These are phyloP conservation scores for Spongispora temasekensis DNA, from an alignment of 1,284 basidiomycete species.

Conservation along the genomic window DNA sequence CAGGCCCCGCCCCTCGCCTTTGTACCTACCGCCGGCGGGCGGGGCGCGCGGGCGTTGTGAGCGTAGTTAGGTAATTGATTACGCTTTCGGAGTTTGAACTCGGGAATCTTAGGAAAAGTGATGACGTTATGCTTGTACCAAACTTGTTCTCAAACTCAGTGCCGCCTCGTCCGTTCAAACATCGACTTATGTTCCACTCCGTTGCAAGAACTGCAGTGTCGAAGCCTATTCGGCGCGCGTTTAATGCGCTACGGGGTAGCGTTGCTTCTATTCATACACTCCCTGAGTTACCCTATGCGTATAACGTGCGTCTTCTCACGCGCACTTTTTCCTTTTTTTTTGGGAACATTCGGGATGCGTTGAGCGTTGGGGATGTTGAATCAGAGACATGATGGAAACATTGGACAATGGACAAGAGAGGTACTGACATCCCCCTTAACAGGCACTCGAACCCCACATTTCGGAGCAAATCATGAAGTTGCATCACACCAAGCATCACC, in stretches of 20 bases:
- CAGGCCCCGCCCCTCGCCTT: too few species aligned
- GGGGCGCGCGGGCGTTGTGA: too few species aligned
- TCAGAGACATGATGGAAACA: too few species aligned
- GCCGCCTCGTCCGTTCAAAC: too few species aligned
- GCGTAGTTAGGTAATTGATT: too few species aligned
- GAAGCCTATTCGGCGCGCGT: conserved; percentile 42
- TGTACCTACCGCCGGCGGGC: neutral
- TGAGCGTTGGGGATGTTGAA: too few species aligned
- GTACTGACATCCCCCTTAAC: conserved; percentile 4
- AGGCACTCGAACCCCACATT: conserved; percentile 79
- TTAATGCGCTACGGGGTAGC: conserved; percentile 36
- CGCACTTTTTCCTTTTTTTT: neutral
- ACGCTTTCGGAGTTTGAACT: neutral
- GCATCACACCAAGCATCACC: conserved; percentile 97
- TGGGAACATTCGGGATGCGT: too few species aligned
- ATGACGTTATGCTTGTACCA: neutral
- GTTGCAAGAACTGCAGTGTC: conserved; percentile 42
- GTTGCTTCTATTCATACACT: conserved; percentile 64
- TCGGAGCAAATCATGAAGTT: conserved; percentile 86
- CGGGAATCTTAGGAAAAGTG: too few species aligned
- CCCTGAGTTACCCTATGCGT: conserved; percentile 87
- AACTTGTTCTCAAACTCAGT: neutral
- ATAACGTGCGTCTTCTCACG: conserved; percentile 71
- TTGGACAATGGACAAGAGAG: too few species aligned
- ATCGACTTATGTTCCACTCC: conserved; percentile 45